Percentiles rank a stretch among this genome's conserved stretches.
phyloP scores from a whole-genome alignment of 805 yeast genomes.

The Lachancea fermentati region DNA sequence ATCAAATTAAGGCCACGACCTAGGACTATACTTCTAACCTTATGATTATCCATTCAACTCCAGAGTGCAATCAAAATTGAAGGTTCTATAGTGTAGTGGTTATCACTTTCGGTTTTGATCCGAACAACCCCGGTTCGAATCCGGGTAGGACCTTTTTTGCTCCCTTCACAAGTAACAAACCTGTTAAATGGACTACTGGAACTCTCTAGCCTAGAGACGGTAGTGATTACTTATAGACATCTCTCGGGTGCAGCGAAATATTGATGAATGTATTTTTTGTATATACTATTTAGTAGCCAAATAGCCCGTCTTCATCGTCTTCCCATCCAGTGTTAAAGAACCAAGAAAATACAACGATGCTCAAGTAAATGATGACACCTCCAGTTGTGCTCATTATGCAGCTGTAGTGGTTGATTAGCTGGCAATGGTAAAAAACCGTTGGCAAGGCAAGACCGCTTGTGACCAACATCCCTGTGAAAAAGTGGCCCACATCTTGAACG shows the following conservation, averaged over 20 bases:
- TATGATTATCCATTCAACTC: too few relatives aligned
- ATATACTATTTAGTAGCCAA: slow-evolving; percentile 18
- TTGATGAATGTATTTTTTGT: background rate
- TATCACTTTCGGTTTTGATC: slow-evolving; percentile 58
- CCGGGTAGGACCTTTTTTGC: slow-evolving; percentile 65
- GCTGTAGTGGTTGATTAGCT: slow-evolving; percentile 63
- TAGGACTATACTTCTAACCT: too few relatives aligned
- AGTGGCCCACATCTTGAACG: slow-evolving; percentile 74
- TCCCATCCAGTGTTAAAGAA: slow-evolving; percentile 48
- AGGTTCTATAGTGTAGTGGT: slow-evolving; percentile 58
- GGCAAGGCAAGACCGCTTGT: slow-evolving; percentile 76
- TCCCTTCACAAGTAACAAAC: too few relatives aligned
- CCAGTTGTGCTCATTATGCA: slow-evolving; percentile 74
- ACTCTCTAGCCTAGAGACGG: too few relatives aligned
- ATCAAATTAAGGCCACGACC: too few relatives aligned
- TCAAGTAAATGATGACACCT: slow-evolving; percentile 75
- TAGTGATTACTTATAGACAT: too few relatives aligned
- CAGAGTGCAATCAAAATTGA: too few relatives aligned
- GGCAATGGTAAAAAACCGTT: slow-evolving; percentile 67
- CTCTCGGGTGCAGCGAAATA: too few relatives aligned
- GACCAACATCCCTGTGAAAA: slow-evolving; percentile 69
- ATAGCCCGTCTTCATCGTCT: slow-evolving; percentile 39
- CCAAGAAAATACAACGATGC: slow-evolving; percentile 75
- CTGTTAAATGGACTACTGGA: too few relatives aligned
- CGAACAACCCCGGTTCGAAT: slow-evolving; percentile 78